Conservation (phyloP, 495 filamentous ascomycete genomes). For the Parathielavia appendiculata region DNA sequence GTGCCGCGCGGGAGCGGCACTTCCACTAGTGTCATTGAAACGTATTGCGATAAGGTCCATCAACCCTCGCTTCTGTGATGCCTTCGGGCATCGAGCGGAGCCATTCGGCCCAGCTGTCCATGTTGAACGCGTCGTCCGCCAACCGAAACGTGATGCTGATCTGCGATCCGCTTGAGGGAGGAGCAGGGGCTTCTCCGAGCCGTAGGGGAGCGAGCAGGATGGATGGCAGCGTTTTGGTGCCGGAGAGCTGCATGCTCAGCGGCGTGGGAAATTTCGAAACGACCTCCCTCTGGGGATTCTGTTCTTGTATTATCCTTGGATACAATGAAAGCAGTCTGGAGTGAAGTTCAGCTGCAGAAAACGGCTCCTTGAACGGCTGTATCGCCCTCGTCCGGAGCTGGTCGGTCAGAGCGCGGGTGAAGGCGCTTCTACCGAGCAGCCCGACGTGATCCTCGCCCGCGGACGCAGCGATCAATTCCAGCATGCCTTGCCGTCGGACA, state of each 20-base stretch:
- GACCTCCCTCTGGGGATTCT: slow-evolving; percentile 36
- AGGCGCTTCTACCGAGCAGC: slow-evolving; percentile 38
- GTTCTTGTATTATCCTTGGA: slow-evolving; percentile 41
- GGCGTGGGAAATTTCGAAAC: slow-evolving; percentile 42
- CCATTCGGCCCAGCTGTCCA: slow-evolving; percentile 47
- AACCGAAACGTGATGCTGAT: slow-evolving; percentile 43
- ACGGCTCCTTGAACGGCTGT: slow-evolving; percentile 33
- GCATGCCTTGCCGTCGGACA: slow-evolving; percentile 38
- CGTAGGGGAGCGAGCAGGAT: slow-evolving; percentile 39
- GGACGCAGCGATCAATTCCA: slow-evolving; percentile 47
- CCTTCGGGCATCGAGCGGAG: slow-evolving; percentile 47
- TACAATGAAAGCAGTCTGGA: slow-evolving; percentile 41
- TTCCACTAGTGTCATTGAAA: slow-evolving; percentile 36
- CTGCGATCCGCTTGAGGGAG: slow-evolving; percentile 26
- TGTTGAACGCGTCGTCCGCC: slow-evolving; percentile 36
- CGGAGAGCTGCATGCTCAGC: slow-evolving; percentile 43
- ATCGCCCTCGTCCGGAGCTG: slow-evolving; percentile 38
- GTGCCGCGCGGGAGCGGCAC: not conserved
- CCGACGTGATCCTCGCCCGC: slow-evolving; percentile 42
- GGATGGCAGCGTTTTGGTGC: slow-evolving; percentile 41
- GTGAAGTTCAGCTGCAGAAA: slow-evolving; percentile 47
- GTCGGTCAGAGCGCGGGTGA: slow-evolving; percentile 41
- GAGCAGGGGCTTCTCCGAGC: slow-evolving; percentile 22
- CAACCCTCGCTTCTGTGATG: slow-evolving; percentile 44
- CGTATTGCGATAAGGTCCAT: slow-evolving; percentile 43